Percentiles rank a stretch among this genome's conserved stretches.
Conservation (phyloP, 805 yeast genomes). For the Candida maesae region DNA sequence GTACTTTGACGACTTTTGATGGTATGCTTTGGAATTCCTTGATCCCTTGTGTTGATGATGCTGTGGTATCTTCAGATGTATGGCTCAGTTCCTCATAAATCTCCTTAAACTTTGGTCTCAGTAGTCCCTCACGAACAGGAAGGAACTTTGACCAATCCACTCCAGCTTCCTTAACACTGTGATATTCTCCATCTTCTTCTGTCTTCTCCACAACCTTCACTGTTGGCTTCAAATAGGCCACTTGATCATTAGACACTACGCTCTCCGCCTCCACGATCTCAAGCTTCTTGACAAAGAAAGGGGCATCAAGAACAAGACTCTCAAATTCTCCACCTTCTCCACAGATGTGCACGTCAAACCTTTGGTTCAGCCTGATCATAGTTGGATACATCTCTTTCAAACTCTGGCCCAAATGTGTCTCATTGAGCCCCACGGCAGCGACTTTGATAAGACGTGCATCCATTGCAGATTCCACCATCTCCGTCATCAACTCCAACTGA, state of each 20-base stretch:
- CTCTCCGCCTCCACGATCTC: slow-evolving; percentile 18
- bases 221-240: slow-evolving; percentile 56
- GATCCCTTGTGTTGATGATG: no score
- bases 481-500: slow-evolving; percentile 74
- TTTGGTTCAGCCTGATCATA: slow-evolving; percentile 50
- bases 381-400: slow-evolving; percentile 59
- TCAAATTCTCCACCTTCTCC: slow-evolving; percentile 99
- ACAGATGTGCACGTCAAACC: slow-evolving; percentile 86
- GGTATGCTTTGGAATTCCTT: slow-evolving; percentile 7
- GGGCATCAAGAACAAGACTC: slow-evolving; percentile 86
- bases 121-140: slow-evolving; percentile 24
- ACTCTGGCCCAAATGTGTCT: slow-evolving; percentile 62
- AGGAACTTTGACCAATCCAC: slow-evolving; percentile 24
- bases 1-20: not conserved
- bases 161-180: slow-evolving; percentile 16
- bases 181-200: slow-evolving; percentile 22
- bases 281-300: slow-evolving; percentile 63
- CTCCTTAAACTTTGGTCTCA: slow-evolving; percentile 39
- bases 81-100: slow-evolving; percentile 23
- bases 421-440: slow-evolving; percentile 82
- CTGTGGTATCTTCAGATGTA: no score
- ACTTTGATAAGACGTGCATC: slow-evolving; percentile 90
- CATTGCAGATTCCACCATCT: slow-evolving; percentile 61
- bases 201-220: slow-evolving; percentile 46
- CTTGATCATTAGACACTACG: slow-evolving; percentile 50